A percentile compares a stretch with the other conserved stretches of the same genome.
These are phyloP conservation scores for Penicillium macrosclerotiorum DNA, from an alignment of 495 filamentous ascomycete species.

Conservation along the genomic window DNA sequence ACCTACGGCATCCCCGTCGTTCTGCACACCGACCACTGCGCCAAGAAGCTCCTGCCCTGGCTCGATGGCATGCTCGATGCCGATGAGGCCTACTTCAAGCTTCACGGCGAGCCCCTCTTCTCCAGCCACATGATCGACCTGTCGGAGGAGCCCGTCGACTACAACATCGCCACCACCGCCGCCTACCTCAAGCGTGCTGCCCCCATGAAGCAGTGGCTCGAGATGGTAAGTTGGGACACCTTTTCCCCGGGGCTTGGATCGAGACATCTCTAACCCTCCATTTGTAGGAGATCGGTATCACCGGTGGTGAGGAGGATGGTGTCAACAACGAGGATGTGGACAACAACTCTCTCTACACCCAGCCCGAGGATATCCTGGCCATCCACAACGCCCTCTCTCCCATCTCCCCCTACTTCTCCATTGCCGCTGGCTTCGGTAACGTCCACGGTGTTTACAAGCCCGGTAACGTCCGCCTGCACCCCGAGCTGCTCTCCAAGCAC, in stretches of 20 bases:
- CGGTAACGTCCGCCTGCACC: constrained; percentile 93
- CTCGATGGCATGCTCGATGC: constrained; percentile 91
- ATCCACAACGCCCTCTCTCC: constrained; percentile 79
- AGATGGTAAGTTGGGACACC: constrained; percentile 91
- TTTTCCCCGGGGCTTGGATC: too few relatives aligned
- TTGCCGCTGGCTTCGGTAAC: constrained; percentile 97
- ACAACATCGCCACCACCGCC: constrained; percentile 88
- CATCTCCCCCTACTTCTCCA: constrained; percentile 92
- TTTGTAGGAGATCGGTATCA: constrained; percentile 84
- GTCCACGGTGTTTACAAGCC: constrained; percentile 99
- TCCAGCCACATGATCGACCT: constrained; percentile 97
- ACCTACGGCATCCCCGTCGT: constrained; percentile 87
- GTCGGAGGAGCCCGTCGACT: constrained; percentile 80
- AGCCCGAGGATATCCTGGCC: constrained; percentile 89
- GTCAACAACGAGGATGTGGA: constrained; percentile 71
- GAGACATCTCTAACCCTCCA: neutral
- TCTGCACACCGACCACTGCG: constrained; percentile 91
- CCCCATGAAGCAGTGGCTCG: constrained; percentile 97
- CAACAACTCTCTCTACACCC: constrained; percentile 95
- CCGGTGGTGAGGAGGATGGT: constrained; percentile 94
- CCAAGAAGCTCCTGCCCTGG: constrained; percentile 93
- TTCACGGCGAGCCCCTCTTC: constrained; percentile 89
- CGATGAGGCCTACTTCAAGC: constrained; percentile 91
- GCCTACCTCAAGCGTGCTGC: constrained; percentile 87
- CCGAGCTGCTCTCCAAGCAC: constrained; percentile 91